These are phyloP conservation scores for Puccinia triticina DNA, from an alignment of 1,284 basidiomycete genomes.

Conservation along the genomic window DNA sequence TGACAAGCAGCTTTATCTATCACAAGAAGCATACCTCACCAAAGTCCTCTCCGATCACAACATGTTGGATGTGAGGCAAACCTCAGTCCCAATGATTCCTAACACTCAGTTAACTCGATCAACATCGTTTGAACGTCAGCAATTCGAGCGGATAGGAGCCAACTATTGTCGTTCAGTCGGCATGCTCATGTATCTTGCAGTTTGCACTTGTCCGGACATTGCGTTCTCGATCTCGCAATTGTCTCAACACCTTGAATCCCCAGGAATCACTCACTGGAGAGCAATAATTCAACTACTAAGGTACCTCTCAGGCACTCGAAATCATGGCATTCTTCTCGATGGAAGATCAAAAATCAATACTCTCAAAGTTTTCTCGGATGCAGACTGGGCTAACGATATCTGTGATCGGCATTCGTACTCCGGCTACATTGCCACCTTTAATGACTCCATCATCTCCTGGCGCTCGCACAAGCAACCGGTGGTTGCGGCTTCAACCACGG, in stretches of 20 bases:
- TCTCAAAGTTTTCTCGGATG: neutral
- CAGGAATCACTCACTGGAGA: neutral
- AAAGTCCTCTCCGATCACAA: neutral
- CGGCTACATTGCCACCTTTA: neutral
- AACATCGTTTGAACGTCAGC: neutral
- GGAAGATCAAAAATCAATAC: neutral
- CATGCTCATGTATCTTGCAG: constrained; percentile 12
- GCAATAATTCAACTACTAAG: neutral
- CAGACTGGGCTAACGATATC: neutral
- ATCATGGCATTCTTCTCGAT: neutral
- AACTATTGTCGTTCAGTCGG: neutral
- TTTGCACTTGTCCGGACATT: constrained; percentile 20
- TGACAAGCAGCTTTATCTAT: neutral
- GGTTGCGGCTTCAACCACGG: neutral
- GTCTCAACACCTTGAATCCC: constrained; percentile 5
- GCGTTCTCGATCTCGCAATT: neutral
- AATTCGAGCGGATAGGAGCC: neutral
- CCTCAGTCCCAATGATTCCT: neutral
- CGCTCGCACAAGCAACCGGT: neutral
- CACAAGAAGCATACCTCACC: neutral
- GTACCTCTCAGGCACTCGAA: neutral
- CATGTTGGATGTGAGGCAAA: neutral
- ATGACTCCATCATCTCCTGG: neutral
- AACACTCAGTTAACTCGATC: neutral
- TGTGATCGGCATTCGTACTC: neutral